Conservation (phyloP, 2,329 filamentous ascomycete genomes). For the Hypoxylon sp. region DNA sequence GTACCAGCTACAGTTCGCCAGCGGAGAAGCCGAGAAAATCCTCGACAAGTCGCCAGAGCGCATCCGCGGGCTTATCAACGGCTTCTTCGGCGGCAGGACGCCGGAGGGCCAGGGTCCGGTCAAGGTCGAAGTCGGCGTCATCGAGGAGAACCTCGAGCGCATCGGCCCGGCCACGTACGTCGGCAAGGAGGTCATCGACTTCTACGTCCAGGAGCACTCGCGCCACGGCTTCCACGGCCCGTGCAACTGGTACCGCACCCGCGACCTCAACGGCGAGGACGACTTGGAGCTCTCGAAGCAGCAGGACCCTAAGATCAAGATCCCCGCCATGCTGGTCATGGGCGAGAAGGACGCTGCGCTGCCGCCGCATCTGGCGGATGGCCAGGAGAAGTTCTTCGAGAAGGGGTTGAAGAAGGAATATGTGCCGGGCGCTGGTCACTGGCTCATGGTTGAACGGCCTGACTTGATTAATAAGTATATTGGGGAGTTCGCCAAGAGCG, state of each 20-base stretch:
- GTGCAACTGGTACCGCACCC: slow-evolving; percentile 89
- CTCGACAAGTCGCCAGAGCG: slow-evolving; percentile 67
- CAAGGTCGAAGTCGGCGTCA: slow-evolving; percentile 71
- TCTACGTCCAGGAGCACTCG: slow-evolving; percentile 81
- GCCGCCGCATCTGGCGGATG: slow-evolving; percentile 76
- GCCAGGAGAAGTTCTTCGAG: slow-evolving; percentile 78
- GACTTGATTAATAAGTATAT: slow-evolving; percentile 79
- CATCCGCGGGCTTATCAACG: slow-evolving; percentile 78
- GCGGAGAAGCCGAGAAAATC: slow-evolving; percentile 74
- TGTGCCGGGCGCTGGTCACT: slow-evolving; percentile 74
- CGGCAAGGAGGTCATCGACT: slow-evolving; percentile 78
- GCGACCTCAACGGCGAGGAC: slow-evolving; percentile 81
- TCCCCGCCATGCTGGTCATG: slow-evolving; percentile 81
- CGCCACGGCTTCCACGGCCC: slow-evolving; percentile 82
- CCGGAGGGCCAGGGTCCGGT: slow-evolving; percentile 71
- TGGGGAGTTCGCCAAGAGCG: slow-evolving; percentile 74
- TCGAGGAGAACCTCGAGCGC: slow-evolving; percentile 73
- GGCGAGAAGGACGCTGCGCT: slow-evolving; percentile 80
- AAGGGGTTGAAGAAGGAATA: slow-evolving; percentile 77
- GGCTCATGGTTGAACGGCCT: slow-evolving; percentile 83
- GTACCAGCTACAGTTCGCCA: slow-evolving; percentile 87
- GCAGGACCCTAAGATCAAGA: slow-evolving; percentile 71
- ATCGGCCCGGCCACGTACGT: slow-evolving; percentile 73
- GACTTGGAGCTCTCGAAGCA: slow-evolving; percentile 74
- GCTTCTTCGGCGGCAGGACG: slow-evolving; percentile 77